Base-by-base conservation (phyloP, 345 rosid genomes). In the Linum lewisii region DNA sequence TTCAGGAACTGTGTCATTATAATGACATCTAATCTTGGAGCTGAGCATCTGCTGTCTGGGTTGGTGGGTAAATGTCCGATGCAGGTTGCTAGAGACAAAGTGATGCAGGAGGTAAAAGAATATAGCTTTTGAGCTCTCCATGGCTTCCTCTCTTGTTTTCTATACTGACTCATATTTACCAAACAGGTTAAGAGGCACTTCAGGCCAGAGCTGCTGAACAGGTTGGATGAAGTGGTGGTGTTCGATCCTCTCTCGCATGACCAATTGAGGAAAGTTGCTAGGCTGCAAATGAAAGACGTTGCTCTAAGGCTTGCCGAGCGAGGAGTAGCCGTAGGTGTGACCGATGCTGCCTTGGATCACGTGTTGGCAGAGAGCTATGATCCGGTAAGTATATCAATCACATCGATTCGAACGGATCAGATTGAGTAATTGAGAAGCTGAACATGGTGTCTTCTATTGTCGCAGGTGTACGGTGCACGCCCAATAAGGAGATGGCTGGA, bases 401-500 rank as follows among this genome's bases (percentile, higher is more conserved):
- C 49, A n/a, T n/a, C n/a, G n/a, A n/a, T n/a, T n/a, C n/a, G n/a
- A n/a, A n/a, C n/a, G n/a, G n/a, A n/a, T n/a, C n/a, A n/a, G n/a
- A n/a, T n/a, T n/a, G n/a, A n/a, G n/a, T n/a, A n/a, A n/a, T n/a
- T n/a, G n/a, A n/a, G n/a, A n/a, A n/a, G 20, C 37, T 53, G 26
- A 68, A 60, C 6, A 0, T 19, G 25, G 16, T 42, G 25, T 45
- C 19, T 9, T 49, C 54, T 37, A 24, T 64, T n/a, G 38, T 25
- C 55, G 50, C 42, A 89, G 97, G 94, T 88, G 0, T 93, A 87
- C 58, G 95, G 99, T 7, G 95, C 97, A 1, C 78, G 97, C 32
- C 95, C 97, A 0, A 85, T 93, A 21, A 72, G 99, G 72, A 85
- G 99, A 58, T 93, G 97, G 99, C 88, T 93, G 0, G 97, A 93